These are phyloP conservation scores for Globisporangium emineosum DNA, from an alignment of 352 stramenopile species.

Conservation along the genomic window DNA sequence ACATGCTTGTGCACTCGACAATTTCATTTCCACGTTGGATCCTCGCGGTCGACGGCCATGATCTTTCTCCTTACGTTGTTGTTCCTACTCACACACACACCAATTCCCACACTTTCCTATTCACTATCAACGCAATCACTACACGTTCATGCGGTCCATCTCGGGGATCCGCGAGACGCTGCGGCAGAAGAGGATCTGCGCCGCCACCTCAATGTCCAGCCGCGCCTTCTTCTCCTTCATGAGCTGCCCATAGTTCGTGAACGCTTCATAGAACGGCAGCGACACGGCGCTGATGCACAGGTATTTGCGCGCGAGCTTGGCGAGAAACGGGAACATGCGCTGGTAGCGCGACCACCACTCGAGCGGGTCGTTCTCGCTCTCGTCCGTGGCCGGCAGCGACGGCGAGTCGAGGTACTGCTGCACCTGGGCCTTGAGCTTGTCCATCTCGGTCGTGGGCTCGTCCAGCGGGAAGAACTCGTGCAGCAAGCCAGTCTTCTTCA, in stretches of 20 bases:
- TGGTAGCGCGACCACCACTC: constrained; percentile 82
- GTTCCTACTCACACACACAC: not conserved
- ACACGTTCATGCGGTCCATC: constrained; percentile 80
- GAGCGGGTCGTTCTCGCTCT: constrained; percentile 73
- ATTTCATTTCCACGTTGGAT: too few species aligned
- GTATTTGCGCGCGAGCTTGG: constrained; percentile 71
- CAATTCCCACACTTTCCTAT: not conserved
- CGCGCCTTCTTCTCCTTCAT: constrained; percentile 77
- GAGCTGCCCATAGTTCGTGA: constrained; percentile 74
- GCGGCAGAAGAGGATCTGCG: constrained; percentile 76
- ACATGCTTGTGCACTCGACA: too few species aligned
- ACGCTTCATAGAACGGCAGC: constrained; percentile 71
- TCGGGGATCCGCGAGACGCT: constrained; percentile 76
- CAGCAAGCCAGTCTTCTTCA: constrained; percentile 36
- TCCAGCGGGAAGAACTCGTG: constrained; percentile 65
- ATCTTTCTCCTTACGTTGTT: too few species aligned
- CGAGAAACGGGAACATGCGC: constrained; percentile 60
- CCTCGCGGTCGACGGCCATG: too few species aligned
- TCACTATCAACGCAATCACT: not conserved
- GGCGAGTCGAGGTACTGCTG: constrained; percentile 74
- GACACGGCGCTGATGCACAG: constrained; percentile 76
- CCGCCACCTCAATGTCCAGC: constrained; percentile 74
- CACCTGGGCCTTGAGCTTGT: constrained; percentile 61
- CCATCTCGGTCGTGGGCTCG: constrained; percentile 46
- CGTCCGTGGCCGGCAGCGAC: constrained; percentile 55